These are phyloP conservation scores for Ceriops tagal DNA, from an alignment of 345 rosid genomes.

Conservation along the genomic window DNA sequence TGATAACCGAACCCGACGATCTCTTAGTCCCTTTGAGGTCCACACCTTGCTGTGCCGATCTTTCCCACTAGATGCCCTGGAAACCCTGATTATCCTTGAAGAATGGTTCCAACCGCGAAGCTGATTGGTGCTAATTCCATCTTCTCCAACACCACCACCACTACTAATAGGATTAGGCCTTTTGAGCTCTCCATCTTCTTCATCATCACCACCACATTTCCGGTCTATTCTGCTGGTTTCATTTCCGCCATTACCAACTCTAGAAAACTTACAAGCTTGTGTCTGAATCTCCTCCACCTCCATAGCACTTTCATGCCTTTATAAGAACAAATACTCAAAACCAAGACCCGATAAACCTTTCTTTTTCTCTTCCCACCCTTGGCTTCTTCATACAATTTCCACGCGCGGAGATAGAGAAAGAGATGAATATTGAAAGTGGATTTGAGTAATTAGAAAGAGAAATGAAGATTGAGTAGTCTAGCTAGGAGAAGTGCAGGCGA, in stretches of 20 bases:
- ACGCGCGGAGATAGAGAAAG: neutral
- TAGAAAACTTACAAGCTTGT: conserved; percentile 55
- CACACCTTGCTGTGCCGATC: conserved; percentile 97
- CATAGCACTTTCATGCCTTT: conserved; percentile 84
- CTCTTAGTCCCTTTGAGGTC: conserved; percentile 88
- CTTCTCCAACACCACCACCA: conserved; percentile 15
- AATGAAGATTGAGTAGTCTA: neutral
- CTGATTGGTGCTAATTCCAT: conserved; percentile 26
- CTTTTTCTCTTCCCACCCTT: conserved; percentile 4
- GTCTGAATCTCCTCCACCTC: conserved; percentile 74
- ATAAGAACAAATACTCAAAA: conserved; percentile 20
- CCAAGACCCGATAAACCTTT: conserved; percentile 12
- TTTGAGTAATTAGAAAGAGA: conserved; percentile 9
- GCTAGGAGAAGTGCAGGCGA: conserved; percentile 28
- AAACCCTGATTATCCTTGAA: conserved; percentile 90
- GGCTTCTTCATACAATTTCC: neutral
- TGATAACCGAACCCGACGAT: conserved; percentile 85
- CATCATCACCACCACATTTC: conserved; percentile 35
- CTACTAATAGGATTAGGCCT: conserved; percentile 22
- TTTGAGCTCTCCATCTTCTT: conserved; percentile 49
- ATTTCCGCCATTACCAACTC: conserved; percentile 43
- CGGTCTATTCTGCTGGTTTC: conserved; percentile 36
- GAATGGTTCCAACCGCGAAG: conserved; percentile 68
- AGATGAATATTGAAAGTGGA: conserved; percentile 8
- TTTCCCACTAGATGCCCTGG: conserved; percentile 94